Conservation (phyloP, 345 rosid genomes). For the Ricinus communis region DNA sequence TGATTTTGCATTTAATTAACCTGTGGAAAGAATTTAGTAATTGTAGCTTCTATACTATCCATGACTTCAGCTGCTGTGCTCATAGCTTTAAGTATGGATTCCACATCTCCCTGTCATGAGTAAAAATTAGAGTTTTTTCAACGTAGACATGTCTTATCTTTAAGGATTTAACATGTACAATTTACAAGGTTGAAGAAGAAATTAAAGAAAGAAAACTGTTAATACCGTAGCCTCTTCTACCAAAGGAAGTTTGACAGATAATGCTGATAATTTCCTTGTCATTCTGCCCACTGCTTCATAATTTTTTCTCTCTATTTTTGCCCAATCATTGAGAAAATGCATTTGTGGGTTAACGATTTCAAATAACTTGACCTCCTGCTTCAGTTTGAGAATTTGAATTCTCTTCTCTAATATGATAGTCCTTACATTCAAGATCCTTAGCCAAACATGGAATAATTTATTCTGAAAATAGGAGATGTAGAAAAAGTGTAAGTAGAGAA, state of each 20-base stretch:
- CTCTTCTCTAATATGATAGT: slow-evolving; percentile 38
- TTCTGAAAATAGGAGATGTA: slow-evolving; percentile 36
- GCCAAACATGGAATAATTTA: slow-evolving; percentile 52
- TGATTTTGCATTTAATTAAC: slow-evolving; percentile 24
- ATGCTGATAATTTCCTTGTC: slow-evolving; percentile 58
- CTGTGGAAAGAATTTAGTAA: slow-evolving; percentile 42
- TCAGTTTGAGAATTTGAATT: slow-evolving; percentile 37
- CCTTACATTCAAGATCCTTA: slow-evolving; percentile 44
- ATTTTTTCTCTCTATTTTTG: slow-evolving; percentile 47
- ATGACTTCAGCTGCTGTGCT: slow-evolving; percentile 46
- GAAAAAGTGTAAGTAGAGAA: not conserved
- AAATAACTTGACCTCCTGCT: slow-evolving; percentile 43
- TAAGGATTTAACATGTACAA: not conserved
- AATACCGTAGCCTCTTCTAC: slow-evolving; percentile 52
- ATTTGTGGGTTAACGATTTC: slow-evolving; percentile 47
- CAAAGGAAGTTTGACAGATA: slow-evolving; percentile 47
- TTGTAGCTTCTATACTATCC: slow-evolving; percentile 40
- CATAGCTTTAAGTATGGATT: slow-evolving; percentile 48
- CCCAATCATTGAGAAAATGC: slow-evolving; percentile 51
- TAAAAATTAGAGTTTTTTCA: not conserved
- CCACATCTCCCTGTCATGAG: slow-evolving; percentile 45
- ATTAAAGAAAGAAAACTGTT: not conserved
- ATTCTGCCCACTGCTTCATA: slow-evolving; percentile 58
- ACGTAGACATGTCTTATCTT: too few relatives aligned
- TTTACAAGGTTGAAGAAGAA: not conserved